Percentiles rank a stretch among this genome's conserved stretches.
Evolutionary conservation across 1,284 basidiomycete genomes (phyloP).

Genomic region (Boletus subluridellus): DNA sequence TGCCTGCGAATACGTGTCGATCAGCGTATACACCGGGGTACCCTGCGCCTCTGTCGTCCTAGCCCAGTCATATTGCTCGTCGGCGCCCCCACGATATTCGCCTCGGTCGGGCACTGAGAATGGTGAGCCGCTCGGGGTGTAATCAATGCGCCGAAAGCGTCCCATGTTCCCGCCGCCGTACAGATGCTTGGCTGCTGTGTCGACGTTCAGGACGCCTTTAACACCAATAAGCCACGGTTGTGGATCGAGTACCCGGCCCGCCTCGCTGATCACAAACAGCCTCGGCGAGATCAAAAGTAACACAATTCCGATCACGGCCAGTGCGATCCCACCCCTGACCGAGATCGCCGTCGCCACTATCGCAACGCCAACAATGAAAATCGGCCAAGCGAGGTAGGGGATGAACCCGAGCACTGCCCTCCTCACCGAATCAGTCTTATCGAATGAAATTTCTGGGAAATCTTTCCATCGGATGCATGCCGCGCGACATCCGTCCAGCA

Average conservation of each 20-base stretch:
- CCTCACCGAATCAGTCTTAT: constrained; percentile 9
- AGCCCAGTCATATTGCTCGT: neutral
- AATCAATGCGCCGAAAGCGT: constrained; percentile 4
- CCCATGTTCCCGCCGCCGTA: constrained; percentile 12
- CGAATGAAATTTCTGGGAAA: constrained; percentile 15
- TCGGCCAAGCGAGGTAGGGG: constrained; percentile 11
- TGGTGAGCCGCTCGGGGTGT: constrained; percentile 14
- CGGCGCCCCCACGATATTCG: neutral
- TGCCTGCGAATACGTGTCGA: constrained; percentile 15
- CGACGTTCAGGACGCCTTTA: constrained; percentile 10
- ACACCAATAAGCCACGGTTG: constrained; percentile 18
- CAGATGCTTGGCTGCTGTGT: constrained; percentile 1
- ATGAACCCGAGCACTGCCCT: constrained; percentile 5
- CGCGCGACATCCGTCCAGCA: too few relatives aligned
- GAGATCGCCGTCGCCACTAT: neutral
- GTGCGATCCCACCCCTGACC: neutral
- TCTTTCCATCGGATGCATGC: neutral
- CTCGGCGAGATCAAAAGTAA: neutral
- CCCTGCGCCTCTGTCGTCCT: neutral
- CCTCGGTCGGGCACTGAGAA: constrained; percentile 1
- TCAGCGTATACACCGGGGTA: constrained; percentile 7
- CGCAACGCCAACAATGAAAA: neutral
- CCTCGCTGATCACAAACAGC: neutral
- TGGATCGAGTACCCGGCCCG: constrained; percentile 5
- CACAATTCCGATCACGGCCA: neutral